A percentile compares a stretch with the other conserved stretches of the same genome.
Conservation (phyloP, 257 asterid genomes). For the Prunella vulgaris region DNA sequence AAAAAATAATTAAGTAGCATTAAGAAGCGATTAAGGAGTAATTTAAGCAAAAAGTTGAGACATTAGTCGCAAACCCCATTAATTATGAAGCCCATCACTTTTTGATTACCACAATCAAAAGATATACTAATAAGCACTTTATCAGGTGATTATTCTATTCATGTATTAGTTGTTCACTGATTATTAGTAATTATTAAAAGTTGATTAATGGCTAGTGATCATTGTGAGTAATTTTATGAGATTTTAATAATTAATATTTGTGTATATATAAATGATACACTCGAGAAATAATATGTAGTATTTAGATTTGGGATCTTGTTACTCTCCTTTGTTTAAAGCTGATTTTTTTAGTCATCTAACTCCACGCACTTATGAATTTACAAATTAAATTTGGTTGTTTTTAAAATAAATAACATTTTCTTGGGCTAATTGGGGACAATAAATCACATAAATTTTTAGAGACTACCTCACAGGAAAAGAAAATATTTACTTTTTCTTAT, state of each 20-base stretch:
- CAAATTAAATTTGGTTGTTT: no score
- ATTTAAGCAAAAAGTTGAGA: background rate
- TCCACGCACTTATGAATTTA: background rate
- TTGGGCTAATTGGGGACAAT: no score
- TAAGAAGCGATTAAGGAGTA: conserved; percentile 32
- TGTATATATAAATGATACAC: background rate
- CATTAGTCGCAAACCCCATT: conserved; percentile 21
- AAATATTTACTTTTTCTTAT: no score
- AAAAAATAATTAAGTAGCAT: background rate
- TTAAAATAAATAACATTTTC: no score
- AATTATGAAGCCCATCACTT: conserved; percentile 26
- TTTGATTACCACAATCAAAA: conserved; percentile 25
- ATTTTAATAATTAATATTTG: background rate
- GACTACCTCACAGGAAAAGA: no score
- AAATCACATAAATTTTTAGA: no score
- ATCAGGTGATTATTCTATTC: background rate
- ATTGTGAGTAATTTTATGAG: background rate
- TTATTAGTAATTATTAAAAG: background rate
- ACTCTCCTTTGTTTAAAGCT: background rate
- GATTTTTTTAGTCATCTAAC: background rate
- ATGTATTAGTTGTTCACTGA: background rate
- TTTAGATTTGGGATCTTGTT: background rate
- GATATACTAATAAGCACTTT: background rate
- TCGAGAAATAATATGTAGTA: background rate
- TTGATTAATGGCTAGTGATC: background rate